Percentiles rank a stretch among this genome's conserved stretches.
These are phyloP conservation scores for Ceratobasidium sp. DNA, from an alignment of 1,284 basidiomycete genomes.

Conservation along the genomic window DNA sequence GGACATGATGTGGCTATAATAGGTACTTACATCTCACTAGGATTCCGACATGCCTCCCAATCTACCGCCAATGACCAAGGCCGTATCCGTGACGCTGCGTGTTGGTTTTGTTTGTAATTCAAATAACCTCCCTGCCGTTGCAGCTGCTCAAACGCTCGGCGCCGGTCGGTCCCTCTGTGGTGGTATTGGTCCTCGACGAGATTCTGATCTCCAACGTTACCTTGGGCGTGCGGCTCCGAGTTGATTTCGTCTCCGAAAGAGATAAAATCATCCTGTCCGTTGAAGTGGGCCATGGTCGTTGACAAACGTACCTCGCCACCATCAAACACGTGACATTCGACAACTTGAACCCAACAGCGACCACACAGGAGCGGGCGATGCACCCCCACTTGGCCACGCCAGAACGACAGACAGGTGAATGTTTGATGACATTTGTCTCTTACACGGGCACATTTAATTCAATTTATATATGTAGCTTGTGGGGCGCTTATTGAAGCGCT, in stretches of 20 bases:
- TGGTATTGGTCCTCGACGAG: constrained; percentile 36
- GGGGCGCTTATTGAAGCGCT: constrained; percentile 37
- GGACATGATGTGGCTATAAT: constrained; percentile 35
- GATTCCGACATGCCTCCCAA: constrained; percentile 80
- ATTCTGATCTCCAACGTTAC: neutral
- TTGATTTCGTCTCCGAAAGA: constrained; percentile 60
- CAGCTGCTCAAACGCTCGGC: constrained; percentile 52
- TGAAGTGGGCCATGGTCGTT: constrained; percentile 43
- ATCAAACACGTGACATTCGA: constrained; percentile 1
- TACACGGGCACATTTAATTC: neutral
- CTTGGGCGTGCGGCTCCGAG: constrained; percentile 47
- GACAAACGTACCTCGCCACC: neutral
- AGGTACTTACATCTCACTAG: constrained; percentile 77
- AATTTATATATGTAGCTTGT: constrained; percentile 16
- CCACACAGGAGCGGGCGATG: constrained; percentile 5
- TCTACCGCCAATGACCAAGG: constrained; percentile 86
- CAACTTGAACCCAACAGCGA: constrained; percentile 1
- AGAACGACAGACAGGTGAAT: constrained; percentile 32
- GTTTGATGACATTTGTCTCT: neutral
- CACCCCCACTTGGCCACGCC: constrained; percentile 30
- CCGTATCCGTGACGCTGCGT: constrained; percentile 69
- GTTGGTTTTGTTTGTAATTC: constrained; percentile 68
- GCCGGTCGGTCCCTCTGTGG: constrained; percentile 51
- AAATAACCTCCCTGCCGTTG: constrained; percentile 61
- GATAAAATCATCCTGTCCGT: constrained; percentile 66